These are phyloP conservation scores for Diaporthe vaccinii DNA, from an alignment of 2,329 filamentous ascomycete species.

Conservation along the genomic window DNA sequence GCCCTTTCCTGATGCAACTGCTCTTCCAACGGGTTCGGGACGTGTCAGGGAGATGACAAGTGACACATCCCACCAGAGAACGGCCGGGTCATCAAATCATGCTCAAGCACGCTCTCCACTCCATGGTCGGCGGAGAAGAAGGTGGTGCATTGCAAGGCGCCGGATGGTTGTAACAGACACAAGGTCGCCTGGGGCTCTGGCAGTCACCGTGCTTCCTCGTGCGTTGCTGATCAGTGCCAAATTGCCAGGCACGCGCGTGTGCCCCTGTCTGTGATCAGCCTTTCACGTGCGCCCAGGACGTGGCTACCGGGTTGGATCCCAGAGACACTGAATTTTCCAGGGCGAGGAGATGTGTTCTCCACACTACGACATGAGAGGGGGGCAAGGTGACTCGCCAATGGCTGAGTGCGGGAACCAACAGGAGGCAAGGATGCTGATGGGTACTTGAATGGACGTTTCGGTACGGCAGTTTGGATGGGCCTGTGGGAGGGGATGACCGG, in stretches of 20 bases:
- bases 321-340: conserved; percentile 1
- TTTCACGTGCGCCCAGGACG: not conserved
- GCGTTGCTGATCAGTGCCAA: conserved; percentile 14
- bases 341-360: not conserved
- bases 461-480: not conserved
- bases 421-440: conserved; percentile 1
- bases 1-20: not conserved
- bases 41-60: conserved; percentile 15
- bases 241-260: not conserved
- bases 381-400: conserved; percentile 26
- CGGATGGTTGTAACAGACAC: conserved; percentile 1
- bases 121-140: not conserved
- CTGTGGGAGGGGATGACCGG: not conserved
- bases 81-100: conserved; percentile 10
- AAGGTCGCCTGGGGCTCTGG: not conserved
- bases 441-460: not conserved
- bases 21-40: not conserved
- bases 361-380: conserved; percentile 1
- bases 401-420: not conserved
- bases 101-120: not conserved
- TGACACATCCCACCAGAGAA: conserved; percentile 11
- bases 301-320: conserved; percentile 1
- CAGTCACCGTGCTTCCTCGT: conserved; percentile 2
- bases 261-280: conserved; percentile 17
- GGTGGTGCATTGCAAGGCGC: not conserved